Conservation (phyloP, 805 yeast genomes). For the Wickerhamomyces subpelliculosus region DNA sequence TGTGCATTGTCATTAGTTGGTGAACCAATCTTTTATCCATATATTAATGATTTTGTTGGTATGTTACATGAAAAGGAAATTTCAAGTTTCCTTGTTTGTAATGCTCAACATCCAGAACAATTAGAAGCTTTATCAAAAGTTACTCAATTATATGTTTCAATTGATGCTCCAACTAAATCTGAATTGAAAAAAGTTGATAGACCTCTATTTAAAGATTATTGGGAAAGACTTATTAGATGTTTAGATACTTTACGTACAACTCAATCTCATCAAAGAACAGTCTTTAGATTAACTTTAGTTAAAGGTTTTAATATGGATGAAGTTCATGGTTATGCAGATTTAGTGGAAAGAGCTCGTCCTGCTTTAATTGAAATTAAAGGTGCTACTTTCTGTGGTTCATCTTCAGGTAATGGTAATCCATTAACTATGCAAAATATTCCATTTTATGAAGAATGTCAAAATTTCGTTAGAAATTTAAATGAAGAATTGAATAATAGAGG, state of each 20-base stretch:
- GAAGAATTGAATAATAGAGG: constrained; percentile 60
- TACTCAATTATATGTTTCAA: constrained; percentile 86
- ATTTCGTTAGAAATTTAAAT: constrained; percentile 60
- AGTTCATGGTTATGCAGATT: constrained; percentile 74
- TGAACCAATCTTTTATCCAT: constrained; percentile 90
- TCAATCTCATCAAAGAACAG: constrained; percentile 83
- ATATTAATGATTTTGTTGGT: constrained; percentile 76
- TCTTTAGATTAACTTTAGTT: constrained; percentile 81
- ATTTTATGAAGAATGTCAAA: constrained; percentile 82
- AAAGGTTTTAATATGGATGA: constrained; percentile 89
- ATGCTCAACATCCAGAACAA: constrained; percentile 93
- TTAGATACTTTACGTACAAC: constrained; percentile 68
- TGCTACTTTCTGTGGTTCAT: constrained; percentile 91
- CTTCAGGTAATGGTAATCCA: constrained; percentile 77
- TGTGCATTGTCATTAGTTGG: constrained; percentile 93
- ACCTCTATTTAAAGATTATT: constrained; percentile 83
- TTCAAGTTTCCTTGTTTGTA: constrained; percentile 85
- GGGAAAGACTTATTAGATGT: constrained; percentile 83
- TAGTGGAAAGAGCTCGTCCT: constrained; percentile 76
- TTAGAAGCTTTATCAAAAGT: constrained; percentile 63
- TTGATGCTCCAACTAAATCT: constrained; percentile 85
- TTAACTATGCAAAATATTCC: constrained; percentile 95
- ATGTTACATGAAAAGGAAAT: constrained; percentile 76
- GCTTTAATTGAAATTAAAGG: constrained; percentile 91
- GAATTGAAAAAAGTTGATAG: constrained; percentile 80